These are phyloP conservation scores for Austroboletus novae-zelandiae DNA, from an alignment of 1,284 basidiomycete species.

Conservation along the genomic window DNA sequence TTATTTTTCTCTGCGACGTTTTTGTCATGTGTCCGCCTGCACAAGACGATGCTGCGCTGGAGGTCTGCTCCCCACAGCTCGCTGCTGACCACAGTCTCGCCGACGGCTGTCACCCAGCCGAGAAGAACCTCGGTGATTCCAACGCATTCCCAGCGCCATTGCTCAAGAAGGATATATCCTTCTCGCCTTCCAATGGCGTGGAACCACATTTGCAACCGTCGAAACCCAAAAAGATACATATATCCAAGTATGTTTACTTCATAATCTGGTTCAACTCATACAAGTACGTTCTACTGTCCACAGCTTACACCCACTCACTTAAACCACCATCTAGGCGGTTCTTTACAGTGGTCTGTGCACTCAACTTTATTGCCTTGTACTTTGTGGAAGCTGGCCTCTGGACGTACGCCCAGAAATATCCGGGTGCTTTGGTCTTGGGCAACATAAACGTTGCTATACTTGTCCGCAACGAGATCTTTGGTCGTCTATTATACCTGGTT, in stretches of 20 bases:
- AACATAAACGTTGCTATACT: too few species aligned
- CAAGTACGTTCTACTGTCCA: slow-evolving; percentile 38
- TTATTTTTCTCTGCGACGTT: slow-evolving; percentile 16
- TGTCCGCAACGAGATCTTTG: too few species aligned
- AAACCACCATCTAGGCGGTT: slow-evolving; percentile 49
- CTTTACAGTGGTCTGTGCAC: slow-evolving; percentile 53
- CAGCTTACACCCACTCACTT: background rate
- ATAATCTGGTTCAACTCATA: slow-evolving; percentile 70
- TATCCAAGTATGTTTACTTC: slow-evolving; percentile 56
- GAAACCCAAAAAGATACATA: slow-evolving; percentile 35
- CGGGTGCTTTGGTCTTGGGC: too few species aligned
- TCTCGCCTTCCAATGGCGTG: too few species aligned
- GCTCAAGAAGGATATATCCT: too few species aligned
- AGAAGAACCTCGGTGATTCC: slow-evolving; percentile 31
- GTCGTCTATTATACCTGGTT: slow-evolving; percentile 48
- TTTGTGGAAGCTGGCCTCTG: slow-evolving; percentile 60
- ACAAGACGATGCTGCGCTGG: slow-evolving; percentile 49
- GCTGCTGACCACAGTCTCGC: too few species aligned
- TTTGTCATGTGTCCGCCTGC: slow-evolving; percentile 36
- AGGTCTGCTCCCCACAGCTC: slow-evolving; percentile 34
- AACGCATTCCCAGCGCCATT: too few species aligned
- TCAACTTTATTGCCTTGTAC: slow-evolving; percentile 61
- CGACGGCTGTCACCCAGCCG: too few species aligned
- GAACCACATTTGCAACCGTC: too few species aligned
- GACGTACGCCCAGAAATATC: too few species aligned